These are phyloP conservation scores for Cyclotella atomus DNA, from an alignment of 108 stramenopile genomes.

Conservation along the genomic window DNA sequence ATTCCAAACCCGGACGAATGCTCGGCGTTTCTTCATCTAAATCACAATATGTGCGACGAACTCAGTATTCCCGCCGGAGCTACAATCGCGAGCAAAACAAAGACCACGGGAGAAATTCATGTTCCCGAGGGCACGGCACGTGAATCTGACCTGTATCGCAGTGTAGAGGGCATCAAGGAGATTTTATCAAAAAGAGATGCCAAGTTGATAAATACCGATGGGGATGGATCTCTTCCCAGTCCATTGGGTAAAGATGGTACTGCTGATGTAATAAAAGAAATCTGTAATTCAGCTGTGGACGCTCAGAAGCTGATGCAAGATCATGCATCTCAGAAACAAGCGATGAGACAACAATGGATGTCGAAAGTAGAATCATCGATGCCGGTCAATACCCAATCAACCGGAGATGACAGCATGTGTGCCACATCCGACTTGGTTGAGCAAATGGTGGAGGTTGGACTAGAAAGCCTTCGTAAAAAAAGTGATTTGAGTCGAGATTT, in stretches of 20 bases:
- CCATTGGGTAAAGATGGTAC: conserved; percentile 13
- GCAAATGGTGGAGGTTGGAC: conserved; percentile 27
- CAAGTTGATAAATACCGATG: not conserved
- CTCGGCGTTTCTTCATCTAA: conserved; percentile 20
- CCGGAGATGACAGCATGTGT: conserved; percentile 23
- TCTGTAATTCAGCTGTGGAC: not conserved
- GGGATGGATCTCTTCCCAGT: conserved; percentile 4
- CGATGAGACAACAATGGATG: conserved; percentile 16
- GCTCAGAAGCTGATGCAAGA: not conserved
- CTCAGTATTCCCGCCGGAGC: not conserved
- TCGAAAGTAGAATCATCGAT: not conserved
- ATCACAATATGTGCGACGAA: conserved; percentile 16
- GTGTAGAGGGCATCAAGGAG: conserved; percentile 25
- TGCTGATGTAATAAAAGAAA: conserved; percentile 10
- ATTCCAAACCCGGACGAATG: too few species aligned
- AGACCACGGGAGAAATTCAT: not conserved
- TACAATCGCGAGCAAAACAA: not conserved
- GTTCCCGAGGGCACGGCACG: conserved; percentile 33
- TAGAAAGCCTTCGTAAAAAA: conserved; percentile 33
- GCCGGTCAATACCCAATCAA: not conserved
- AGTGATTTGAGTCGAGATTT: conserved; percentile 25
- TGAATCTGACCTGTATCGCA: conserved; percentile 43
- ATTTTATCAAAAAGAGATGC: conserved; percentile 15
- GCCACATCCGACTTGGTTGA: conserved; percentile 28
- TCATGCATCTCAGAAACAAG: not conserved